Evolutionary conservation across 352 stramenopile species (phyloP), one percentile per base, ranked within the genome.

Genomic region (Phytophthora rubi): DNA sequence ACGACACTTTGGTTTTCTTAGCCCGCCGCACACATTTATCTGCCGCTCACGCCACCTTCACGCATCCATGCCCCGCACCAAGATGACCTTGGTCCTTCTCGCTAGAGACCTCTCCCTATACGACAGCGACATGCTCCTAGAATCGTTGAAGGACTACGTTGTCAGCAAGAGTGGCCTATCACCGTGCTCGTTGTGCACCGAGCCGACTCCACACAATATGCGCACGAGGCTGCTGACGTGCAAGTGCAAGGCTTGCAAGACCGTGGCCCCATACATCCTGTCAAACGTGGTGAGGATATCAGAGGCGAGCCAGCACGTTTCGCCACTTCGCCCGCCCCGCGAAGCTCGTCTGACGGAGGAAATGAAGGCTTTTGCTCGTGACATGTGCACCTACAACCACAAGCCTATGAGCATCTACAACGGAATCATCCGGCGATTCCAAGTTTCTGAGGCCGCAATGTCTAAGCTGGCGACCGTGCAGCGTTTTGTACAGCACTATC

Each of bases 321-420:
- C 49, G 3, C 37, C 6, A 1, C 47, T 63, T 21, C 48, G 5
- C 16, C 33, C 48, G 16, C 4, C 63, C 3, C 55, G 47, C 4
- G n/a, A 23, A 8, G 18, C 30, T 10, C 49, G 49, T 3, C 15
- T 67, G 26, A 56, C 51, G 6, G 51, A 60, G 6, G 26, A 48
- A 47, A 61, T 56, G 28, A 68, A 68, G 42, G 42, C 18, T 6
- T 48, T 61, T 33, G 12, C n/a, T 8, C 32, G 53, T 12, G 62
- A 63, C 2, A 63, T 63, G 45, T 52, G 53, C 15, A 52, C 53
- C 28, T 62, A 70, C 47, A 63, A 64, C 54, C 53, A 59, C 33
- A 70, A 70, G 16, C 23, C 23, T 16, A 57, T 65, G 48, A 33
- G 23, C 4, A 64, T 60, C 26, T 63, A 35, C 35, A 51, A 42